Evolutionary conservation across 75 land plant genomes (phyloP).

Genomic region (Picea glauca): DNA sequence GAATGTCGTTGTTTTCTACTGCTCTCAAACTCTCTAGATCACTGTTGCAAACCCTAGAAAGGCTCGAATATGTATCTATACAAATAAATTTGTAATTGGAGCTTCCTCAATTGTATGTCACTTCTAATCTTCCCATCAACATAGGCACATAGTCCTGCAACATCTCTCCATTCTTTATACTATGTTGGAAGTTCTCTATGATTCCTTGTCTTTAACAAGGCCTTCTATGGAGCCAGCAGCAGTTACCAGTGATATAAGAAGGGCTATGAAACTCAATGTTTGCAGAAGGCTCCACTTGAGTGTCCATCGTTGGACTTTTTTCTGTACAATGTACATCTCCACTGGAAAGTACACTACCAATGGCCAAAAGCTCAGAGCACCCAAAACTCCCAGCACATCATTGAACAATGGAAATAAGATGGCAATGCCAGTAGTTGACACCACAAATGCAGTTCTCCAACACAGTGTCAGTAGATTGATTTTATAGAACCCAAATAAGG

Average conservation of each 20-base stretch:
- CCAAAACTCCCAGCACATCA: slow-evolving; percentile 32
- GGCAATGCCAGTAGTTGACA: slow-evolving; percentile 30
- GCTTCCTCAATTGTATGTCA: too few species aligned
- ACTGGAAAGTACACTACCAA: slow-evolving; percentile 46
- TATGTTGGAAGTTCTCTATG: too few species aligned
- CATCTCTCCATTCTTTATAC: too few species aligned
- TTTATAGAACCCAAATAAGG: slow-evolving; percentile 8
- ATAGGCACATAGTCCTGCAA: too few species aligned
- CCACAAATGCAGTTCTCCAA: slow-evolving; percentile 37
- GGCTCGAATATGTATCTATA: too few species aligned
- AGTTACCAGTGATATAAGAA: slow-evolving; percentile 22
- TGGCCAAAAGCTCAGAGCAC: slow-evolving; percentile 45
- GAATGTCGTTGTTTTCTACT: too few species aligned
- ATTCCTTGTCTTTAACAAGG: not conserved
- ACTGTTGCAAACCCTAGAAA: too few species aligned
- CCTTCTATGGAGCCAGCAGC: slow-evolving; percentile 19
- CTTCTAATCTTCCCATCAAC: too few species aligned
- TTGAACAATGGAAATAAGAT: slow-evolving; percentile 44
- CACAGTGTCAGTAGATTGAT: slow-evolving; percentile 29
- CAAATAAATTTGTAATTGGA: too few species aligned
- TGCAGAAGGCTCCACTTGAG: slow-evolving; percentile 20
- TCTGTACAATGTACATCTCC: slow-evolving; percentile 28
- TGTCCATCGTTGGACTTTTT: slow-evolving; percentile 21
- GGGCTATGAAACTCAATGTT: slow-evolving; percentile 17
- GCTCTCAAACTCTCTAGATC: too few species aligned